Base-by-base conservation (phyloP, 192 early-diverging fungal genomes). In the Spinellus fusiger region DNA sequence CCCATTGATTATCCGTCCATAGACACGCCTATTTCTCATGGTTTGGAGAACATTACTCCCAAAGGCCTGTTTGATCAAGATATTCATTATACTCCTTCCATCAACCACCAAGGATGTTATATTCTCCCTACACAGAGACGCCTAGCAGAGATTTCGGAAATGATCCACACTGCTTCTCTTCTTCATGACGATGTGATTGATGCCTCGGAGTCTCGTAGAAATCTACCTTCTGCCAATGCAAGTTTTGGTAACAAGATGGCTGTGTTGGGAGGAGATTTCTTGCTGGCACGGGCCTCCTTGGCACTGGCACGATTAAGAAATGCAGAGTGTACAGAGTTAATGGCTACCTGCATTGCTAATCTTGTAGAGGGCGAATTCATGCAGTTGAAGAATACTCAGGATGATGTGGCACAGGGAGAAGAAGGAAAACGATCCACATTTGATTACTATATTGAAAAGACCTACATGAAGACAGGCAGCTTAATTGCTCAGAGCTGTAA, bases 241-340 rank as follows among this genome's bases (percentile, higher is more conserved):
- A 83, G 78, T 69, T 94, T 92, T 79, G 96, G 96, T 31, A 98
- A 98, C 78, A 98, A 96, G 63, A 93, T 96, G 92, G 93, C 94
- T 1, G 88, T 98, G 27, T 80, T 98, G 10, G 94, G 88, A 8
- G 89, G 89, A 33, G 96, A 98, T 69, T 98, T 96, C 64, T 66
- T 98, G 13, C 79, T 98, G 20, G 94, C 96, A 0, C 82, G 94
- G 9, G 93, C 96, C 0, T 96, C 93, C 0, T 79, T 96, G 51
- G 94, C 93, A 0, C 77, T 98, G 46, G 90, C 94, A 2, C 80
- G 93, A 22, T 71, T 98, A 61, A 84, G 92, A 27, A 92, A 95
- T 62, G 77, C 91, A 18, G 93, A 96, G 65, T 93, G 95, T 2
- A 94, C 91, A 23, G 96, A 96, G 59, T 79, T 98, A 22, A 85